These are phyloP conservation scores for Protomyces inundatus DNA, from an alignment of 1,139 yeast genomes.

Conservation along the genomic window DNA sequence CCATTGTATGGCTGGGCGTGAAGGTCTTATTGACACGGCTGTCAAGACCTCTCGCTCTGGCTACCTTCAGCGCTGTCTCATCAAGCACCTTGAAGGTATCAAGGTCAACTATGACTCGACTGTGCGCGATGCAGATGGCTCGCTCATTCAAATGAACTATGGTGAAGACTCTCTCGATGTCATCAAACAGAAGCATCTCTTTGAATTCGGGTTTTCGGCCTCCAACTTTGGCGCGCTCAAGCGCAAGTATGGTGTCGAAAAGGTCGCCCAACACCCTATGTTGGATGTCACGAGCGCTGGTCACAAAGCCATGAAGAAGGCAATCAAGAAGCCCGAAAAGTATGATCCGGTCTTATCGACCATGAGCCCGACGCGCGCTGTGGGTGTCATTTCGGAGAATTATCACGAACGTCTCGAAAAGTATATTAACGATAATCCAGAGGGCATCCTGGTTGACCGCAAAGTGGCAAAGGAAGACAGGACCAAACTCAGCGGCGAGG, in stretches of 20 bases:
- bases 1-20: constrained; percentile 99
- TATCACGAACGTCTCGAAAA: constrained; percentile 76
- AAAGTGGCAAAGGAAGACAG: constrained; percentile 16
- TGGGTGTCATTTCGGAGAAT: constrained; percentile 89
- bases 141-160: constrained; percentile 85
- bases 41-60: constrained; percentile 98
- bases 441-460: constrained; percentile 21
- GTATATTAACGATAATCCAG: constrained; percentile 52
- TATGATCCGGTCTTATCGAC: constrained; percentile 86
- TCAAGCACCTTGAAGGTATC: constrained; percentile 96
- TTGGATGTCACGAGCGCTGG: constrained; percentile 89
- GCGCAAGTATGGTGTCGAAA: constrained; percentile 43
- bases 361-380: constrained; percentile 78
- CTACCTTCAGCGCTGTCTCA: constrained; percentile 95
- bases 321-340: constrained; percentile 66
- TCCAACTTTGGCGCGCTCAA: constrained; percentile 54
- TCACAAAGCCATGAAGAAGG: constrained; percentile 71
- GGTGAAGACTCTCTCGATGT: constrained; percentile 98
- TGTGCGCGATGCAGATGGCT: constrained; percentile 93
- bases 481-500: constrained; percentile 6
- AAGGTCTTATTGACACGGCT: constrained; percentile 98
- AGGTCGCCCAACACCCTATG: constrained; percentile 77
- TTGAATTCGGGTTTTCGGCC: constrained; percentile 85
- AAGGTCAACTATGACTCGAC: constrained; percentile 91
- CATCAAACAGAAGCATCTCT: constrained; percentile 89